These are phyloP conservation scores for Gynochthodes officinalis DNA, from an alignment of 257 asterid genomes.

Conservation along the genomic window DNA sequence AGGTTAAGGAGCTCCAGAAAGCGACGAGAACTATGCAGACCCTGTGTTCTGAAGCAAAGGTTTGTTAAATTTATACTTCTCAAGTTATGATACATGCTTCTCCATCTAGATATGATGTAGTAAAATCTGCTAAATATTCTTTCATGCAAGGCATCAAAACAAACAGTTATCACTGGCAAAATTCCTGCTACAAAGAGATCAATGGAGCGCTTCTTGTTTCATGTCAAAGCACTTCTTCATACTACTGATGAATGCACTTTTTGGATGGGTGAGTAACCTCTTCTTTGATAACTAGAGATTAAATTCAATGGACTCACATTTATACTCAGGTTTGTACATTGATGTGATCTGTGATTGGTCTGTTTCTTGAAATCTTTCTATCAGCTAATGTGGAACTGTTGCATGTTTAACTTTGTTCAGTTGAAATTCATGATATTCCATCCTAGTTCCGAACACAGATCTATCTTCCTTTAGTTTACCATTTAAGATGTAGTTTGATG, in stretches of 20 bases:
- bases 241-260: constrained; percentile 69
- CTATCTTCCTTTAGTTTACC: not conserved
- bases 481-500: not conserved
- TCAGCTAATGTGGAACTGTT: not conserved
- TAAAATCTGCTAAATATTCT: constrained; percentile 11
- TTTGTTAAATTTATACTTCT: constrained; percentile 25
- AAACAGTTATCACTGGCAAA: constrained; percentile 66
- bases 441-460: not conserved
- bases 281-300: constrained; percentile 1
- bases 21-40: constrained; percentile 86
- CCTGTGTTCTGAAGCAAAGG: constrained; percentile 91
- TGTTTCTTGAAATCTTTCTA: not conserved
- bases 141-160: constrained; percentile 62
- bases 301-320: not conserved
- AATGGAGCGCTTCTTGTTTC: constrained; percentile 83
- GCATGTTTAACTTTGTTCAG: not conserved
- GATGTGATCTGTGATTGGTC: not conserved
- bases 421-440: too few species aligned
- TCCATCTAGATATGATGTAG: not conserved
- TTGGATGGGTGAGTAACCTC: constrained; percentile 67
- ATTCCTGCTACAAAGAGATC: constrained; percentile 86
- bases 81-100: constrained; percentile 11
- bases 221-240: constrained; percentile 84
- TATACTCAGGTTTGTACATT: not conserved
- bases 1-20: constrained; percentile 85